These are phyloP conservation scores for Funneliformis caledonium DNA, from an alignment of 371 early-diverging fungal genomes.

Conservation along the genomic window DNA sequence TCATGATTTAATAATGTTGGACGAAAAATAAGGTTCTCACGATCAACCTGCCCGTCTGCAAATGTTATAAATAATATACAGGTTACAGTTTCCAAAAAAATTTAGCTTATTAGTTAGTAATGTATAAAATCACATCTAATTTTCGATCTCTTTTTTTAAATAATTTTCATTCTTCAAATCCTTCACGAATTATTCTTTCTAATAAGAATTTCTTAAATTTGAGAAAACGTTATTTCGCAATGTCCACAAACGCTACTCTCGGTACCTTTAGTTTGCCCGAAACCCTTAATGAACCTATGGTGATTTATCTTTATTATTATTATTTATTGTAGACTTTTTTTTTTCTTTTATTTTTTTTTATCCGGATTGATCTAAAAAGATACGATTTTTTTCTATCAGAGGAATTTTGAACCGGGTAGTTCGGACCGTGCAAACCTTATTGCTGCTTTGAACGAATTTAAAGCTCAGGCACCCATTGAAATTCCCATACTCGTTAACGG, in stretches of 20 bases:
- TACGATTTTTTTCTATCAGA: slow-evolving; percentile 21
- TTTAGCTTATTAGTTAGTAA: no score
- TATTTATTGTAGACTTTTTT: slow-evolving; percentile 7
- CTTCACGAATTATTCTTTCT: background rate
- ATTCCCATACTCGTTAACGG: slow-evolving; percentile 90
- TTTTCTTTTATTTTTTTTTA: slow-evolving; percentile 7
- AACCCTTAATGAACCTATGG: slow-evolving; percentile 90
- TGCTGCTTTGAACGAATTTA: slow-evolving; percentile 80
- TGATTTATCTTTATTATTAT: slow-evolving; percentile 40
- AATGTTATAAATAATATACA: no score
- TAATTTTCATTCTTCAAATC: background rate
- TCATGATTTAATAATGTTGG: no score
- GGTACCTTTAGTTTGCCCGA: slow-evolving; percentile 80
- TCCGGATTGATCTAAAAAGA: background rate
- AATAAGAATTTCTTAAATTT: background rate
- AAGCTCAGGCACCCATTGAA: slow-evolving; percentile 70
- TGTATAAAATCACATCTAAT: no score
- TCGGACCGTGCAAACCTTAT: slow-evolving; percentile 76
- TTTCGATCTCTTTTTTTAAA: background rate
- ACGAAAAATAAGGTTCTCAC: no score
- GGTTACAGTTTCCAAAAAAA: no score
- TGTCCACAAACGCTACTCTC: slow-evolving; percentile 49
- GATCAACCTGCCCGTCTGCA: no score
- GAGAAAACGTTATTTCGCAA: background rate
- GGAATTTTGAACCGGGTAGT: slow-evolving; percentile 78